phyloP scores from a whole-genome alignment of 2,329 filamentous ascomycete species.

The Aspergillus niger region DNA sequence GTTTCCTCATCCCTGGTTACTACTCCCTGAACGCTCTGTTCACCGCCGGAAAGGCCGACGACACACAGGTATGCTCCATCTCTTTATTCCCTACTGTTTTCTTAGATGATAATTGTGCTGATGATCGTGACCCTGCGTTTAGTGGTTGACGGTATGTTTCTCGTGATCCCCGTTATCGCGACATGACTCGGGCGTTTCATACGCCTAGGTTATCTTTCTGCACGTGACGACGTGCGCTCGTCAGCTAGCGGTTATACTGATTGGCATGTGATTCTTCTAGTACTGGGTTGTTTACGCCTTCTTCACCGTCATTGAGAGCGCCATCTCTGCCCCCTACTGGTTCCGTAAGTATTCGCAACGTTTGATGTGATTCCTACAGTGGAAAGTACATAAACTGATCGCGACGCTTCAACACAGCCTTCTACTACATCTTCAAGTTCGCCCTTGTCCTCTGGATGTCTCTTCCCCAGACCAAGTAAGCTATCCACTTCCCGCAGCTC shows the following conservation, averaged over 20 bases:
- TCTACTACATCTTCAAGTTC: slow-evolving; percentile 99
- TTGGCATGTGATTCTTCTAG: slow-evolving; percentile 41
- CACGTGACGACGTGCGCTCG: slow-evolving; percentile 29
- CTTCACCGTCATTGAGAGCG: slow-evolving; percentile 66
- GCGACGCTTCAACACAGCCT: slow-evolving; percentile 53
- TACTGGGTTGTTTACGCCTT: slow-evolving; percentile 71
- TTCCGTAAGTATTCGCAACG: slow-evolving; percentile 53
- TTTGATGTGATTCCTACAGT: background rate
- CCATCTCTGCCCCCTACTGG: slow-evolving; percentile 69
- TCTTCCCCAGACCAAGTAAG: slow-evolving; percentile 89
- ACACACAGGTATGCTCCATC: slow-evolving; percentile 59
- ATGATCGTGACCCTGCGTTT: slow-evolving; percentile 16
- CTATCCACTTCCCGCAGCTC: slow-evolving; percentile 20
- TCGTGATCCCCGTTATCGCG: slow-evolving; percentile 17
- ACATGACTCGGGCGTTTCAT: slow-evolving; percentile 1
- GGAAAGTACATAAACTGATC: slow-evolving; percentile 25
- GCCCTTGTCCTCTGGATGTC: slow-evolving; percentile 96
- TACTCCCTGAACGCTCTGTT: slow-evolving; percentile 68
- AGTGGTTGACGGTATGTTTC: slow-evolving; percentile 62
- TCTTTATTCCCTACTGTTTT: background rate
- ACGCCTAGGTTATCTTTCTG: slow-evolving; percentile 9
- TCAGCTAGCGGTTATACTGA: slow-evolving; percentile 15
- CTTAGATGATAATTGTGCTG: background rate
- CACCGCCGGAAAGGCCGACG: slow-evolving; percentile 61
- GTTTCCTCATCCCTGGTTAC: slow-evolving; percentile 66